Percentiles rank a stretch among this genome's conserved stretches.
phyloP scores from a whole-genome alignment of 345 rosid species.

The Eucalyptus albens region DNA sequence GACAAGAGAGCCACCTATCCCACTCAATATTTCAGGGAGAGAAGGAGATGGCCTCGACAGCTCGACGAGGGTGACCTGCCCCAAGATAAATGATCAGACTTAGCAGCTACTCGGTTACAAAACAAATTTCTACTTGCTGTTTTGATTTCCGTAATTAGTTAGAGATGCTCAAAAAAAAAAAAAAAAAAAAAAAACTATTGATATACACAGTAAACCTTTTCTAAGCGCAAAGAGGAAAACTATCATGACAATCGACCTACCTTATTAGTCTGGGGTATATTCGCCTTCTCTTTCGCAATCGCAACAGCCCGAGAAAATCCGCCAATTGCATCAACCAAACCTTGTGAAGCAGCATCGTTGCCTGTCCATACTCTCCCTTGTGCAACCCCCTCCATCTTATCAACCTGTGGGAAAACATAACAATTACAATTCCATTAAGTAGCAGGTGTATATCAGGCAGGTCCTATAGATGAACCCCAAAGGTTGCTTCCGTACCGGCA shows the following conservation, averaged over 20 bases:
- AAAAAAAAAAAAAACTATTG: neutral
- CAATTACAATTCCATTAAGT: neutral
- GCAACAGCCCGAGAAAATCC: conserved; percentile 87
- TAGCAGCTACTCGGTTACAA: neutral
- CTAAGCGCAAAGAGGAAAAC: neutral
- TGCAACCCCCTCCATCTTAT: conserved; percentile 89
- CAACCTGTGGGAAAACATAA: conserved; percentile 30
- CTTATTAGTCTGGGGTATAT: conserved; percentile 56
- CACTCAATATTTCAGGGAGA: conserved; percentile 61
- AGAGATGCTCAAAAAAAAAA: neutral
- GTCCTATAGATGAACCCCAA: neutral
- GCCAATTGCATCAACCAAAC: conserved; percentile 85
- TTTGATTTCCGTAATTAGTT: neutral
- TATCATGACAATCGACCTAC: conserved; percentile 8
- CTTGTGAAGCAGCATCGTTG: conserved; percentile 68
- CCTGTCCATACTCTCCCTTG: conserved; percentile 99
- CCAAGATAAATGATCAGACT: neutral
- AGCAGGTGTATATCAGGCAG: neutral
- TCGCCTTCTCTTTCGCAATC: conserved; percentile 76
- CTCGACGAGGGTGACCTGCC: conserved; percentile 80
- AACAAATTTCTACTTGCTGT: neutral
- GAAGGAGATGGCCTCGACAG: conserved; percentile 69
- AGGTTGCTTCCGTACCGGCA: conserved; percentile 36
- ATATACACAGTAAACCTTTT: neutral
- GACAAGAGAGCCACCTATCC: conserved; percentile 50